phyloP scores from a whole-genome alignment of 805 yeast genomes.

The Suhomyces sp. region DNA sequence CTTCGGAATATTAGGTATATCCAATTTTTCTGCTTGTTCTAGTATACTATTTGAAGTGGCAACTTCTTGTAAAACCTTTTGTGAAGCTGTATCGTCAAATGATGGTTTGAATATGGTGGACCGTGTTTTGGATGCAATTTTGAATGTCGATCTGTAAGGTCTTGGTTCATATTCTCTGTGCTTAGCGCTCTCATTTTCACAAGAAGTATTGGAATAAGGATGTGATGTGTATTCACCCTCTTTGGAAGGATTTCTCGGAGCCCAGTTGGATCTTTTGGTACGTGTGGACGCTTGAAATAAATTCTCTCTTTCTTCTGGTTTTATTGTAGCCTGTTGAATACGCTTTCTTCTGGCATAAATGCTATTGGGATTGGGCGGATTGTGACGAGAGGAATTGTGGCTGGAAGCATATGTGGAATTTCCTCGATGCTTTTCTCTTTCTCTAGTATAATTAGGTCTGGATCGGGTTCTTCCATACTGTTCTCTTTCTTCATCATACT shows the following conservation, averaged over 20 bases:
- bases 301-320: constrained; percentile 1
- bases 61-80: constrained; percentile 3
- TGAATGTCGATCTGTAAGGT: too few species aligned
- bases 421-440: background rate
- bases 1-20: constrained; percentile 44
- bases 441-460: background rate
- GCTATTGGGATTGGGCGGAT: too few species aligned
- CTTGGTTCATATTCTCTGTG: too few species aligned
- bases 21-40: constrained; percentile 19
- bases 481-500: constrained; percentile 1
- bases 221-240: too few species aligned
- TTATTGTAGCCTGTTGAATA: background rate
- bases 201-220: too few species aligned
- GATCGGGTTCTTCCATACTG: background rate
- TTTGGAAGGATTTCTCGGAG: background rate
- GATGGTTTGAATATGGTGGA: background rate
- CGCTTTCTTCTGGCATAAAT: constrained; percentile 1
- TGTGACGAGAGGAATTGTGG: too few species aligned
- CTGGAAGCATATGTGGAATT: too few species aligned
- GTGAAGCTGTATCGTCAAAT: constrained; percentile 2
- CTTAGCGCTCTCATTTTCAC: too few species aligned
- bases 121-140: too few species aligned
- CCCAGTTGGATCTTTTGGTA: constrained; percentile 1
- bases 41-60: constrained; percentile 3
- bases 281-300: background rate